Evolutionary conservation across 2,329 filamentous ascomycete genomes (phyloP).

Genomic region (Pestalotiopsis fici): DNA sequence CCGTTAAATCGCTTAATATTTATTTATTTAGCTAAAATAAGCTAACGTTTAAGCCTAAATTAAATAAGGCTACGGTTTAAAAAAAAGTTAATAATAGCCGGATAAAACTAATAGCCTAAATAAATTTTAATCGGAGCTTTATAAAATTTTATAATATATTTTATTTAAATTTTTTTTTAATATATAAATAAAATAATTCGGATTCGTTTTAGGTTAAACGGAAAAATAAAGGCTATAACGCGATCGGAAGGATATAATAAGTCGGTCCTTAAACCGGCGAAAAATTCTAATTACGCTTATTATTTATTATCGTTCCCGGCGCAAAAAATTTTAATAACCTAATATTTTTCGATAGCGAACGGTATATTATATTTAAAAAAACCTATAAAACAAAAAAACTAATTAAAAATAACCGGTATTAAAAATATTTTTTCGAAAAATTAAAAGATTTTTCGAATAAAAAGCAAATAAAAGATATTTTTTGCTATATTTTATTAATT

Average conservation of each 20-base stretch:
- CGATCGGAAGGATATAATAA: not conserved
- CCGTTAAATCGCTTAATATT: not conserved
- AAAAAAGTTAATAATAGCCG: constrained; percentile 6
- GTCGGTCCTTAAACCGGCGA: not conserved
- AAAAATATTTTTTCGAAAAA: constrained; percentile 1
- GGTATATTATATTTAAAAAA: not conserved
- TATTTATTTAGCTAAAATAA: not conserved
- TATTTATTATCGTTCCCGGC: not conserved
- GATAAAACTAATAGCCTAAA: too few species aligned
- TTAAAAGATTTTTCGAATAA: too few species aligned
- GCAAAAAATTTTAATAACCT: not conserved
- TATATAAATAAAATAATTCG: too few species aligned
- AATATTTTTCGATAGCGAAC: not conserved
- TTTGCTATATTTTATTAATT: not conserved
- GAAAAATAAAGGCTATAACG: too few species aligned
- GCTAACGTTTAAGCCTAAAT: not conserved
- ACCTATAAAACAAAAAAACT: too few species aligned
- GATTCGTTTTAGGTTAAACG: too few species aligned
- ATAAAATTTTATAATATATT: constrained; percentile 2
- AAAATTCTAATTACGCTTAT: too few species aligned
- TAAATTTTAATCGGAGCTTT: constrained; percentile 6
- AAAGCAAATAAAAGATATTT: not conserved
- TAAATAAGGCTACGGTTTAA: too few species aligned
- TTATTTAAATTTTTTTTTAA: too few species aligned
- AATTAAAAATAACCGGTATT: not conserved